Evolutionary conservation across 345 rosid genomes (phyloP), one percentile per base, ranked within the genome.

Genomic region (Eucalyptus marginata): DNA sequence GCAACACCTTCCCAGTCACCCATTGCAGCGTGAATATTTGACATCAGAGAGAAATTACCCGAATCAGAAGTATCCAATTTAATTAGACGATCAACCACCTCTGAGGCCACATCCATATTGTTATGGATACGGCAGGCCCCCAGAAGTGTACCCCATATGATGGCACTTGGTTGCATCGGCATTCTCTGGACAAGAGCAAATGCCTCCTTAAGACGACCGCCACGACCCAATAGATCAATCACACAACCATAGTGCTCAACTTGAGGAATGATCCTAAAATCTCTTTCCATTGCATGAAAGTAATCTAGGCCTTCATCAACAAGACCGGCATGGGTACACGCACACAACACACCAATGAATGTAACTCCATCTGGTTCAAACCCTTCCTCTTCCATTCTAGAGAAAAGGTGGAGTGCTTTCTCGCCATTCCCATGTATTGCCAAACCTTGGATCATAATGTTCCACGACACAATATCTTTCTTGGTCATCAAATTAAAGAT

Each of bases 221-320:
- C 95, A 84, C 98, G 97, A 88, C 99, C 96, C 92, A 97, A 89
- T 80, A 97, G 96, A 90, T 97, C 98, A 90, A 96, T 91, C 94
- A 96, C 91, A 90, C 98, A 97, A 36, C 99, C 98, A 86, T 96
- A 97, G 90, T 96, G 99, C 94, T 97, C 97, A 54, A 96, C 93
- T 88, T 92, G 90, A 29, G 98, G 99, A 90, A 91, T 91, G 86
- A 97, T 91, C 85, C 95, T 94, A 86, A 95, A 95, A 84, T 91
- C 94, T 88, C 92, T 93, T 90, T 94, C 95, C 99, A 97, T 97
- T 4, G 90, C 87, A 58, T 93, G 87, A 90, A 97, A 97, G 92
- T 92, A 94, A 20, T 76, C 87, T 47, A 95, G 86, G 86, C 99
- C 99, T 91, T 95, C 93, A 58, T 96, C 96, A 12, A 95, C 49